phyloP scores from a whole-genome alignment of 176 grass and related monocot genomes.

The Aegilops tauschii region DNA sequence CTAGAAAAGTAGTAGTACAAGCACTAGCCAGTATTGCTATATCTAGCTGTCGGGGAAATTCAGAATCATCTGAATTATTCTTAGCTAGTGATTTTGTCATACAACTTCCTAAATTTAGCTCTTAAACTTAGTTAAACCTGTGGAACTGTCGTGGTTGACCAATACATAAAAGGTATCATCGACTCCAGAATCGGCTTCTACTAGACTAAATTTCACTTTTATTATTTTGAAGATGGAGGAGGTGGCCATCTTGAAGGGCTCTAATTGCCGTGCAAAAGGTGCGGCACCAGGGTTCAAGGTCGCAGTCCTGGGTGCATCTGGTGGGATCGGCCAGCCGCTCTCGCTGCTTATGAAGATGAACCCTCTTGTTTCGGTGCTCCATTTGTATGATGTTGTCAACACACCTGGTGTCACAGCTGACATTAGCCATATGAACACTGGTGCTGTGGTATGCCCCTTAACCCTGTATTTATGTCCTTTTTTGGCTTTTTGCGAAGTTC shows the following conservation, averaged over 20 bases:
- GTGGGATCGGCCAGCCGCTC: conserved; percentile 90
- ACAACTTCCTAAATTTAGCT: background rate
- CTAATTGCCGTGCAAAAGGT: conserved; percentile 70
- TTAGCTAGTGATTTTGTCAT: background rate
- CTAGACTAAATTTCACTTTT: conserved; percentile 11
- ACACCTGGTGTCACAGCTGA: conserved; percentile 85
- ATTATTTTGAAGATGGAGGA: conserved; percentile 51
- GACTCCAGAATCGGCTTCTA: background rate
- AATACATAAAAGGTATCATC: background rate
- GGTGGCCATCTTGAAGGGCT: conserved; percentile 35
- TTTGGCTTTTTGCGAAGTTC: background rate
- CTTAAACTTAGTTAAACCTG: background rate
- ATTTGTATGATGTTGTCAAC: conserved; percentile 91
- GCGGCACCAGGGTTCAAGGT: conserved; percentile 80
- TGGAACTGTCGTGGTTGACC: background rate
- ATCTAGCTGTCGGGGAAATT: background rate
- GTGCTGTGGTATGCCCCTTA: conserved; percentile 63
- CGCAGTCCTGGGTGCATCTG: conserved; percentile 72
- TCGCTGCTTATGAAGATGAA: conserved; percentile 93
- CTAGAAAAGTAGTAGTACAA: too few species aligned
- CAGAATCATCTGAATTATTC: background rate
- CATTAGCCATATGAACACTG: conserved; percentile 88
- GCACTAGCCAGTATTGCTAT: background rate
- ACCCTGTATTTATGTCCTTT: background rate
- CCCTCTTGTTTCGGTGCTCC: conserved; percentile 71